Conservation (phyloP, 2,329 filamentous ascomycete genomes). For the Trichoderma breve region DNA sequence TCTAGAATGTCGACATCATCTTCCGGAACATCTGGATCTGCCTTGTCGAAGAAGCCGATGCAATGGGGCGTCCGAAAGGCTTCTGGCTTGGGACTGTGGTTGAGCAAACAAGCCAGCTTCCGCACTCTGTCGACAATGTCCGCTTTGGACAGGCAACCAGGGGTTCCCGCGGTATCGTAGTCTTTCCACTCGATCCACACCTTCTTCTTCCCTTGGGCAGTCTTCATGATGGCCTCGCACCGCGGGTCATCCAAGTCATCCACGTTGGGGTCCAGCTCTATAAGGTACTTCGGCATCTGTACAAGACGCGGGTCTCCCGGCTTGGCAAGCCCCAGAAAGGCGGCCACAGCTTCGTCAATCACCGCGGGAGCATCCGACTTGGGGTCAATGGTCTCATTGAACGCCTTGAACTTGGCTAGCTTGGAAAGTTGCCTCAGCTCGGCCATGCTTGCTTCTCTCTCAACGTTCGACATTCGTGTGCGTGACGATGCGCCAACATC, state of each 20-base stretch:
- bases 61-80: slow-evolving; percentile 51
- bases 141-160: slow-evolving; percentile 40
- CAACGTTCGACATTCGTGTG: slow-evolving; percentile 35
- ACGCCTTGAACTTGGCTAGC: slow-evolving; percentile 51
- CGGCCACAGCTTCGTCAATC: slow-evolving; percentile 38
- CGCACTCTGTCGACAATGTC: slow-evolving; percentile 45
- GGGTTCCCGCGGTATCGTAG: slow-evolving; percentile 39
- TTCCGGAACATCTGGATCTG: slow-evolving; percentile 31
- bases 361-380: slow-evolving; percentile 30
- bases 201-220: slow-evolving; percentile 35
- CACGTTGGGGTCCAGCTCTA: slow-evolving; percentile 34
- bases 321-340: slow-evolving; percentile 40
- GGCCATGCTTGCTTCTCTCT: slow-evolving; percentile 40
- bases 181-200: slow-evolving; percentile 54
- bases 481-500: slow-evolving; percentile 25
- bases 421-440: slow-evolving; percentile 42
- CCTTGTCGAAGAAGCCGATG: slow-evolving; percentile 50
- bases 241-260: slow-evolving; percentile 37
- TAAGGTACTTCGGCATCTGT: slow-evolving; percentile 35
- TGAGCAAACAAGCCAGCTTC: slow-evolving; percentile 48
- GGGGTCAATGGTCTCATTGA: slow-evolving; percentile 47
- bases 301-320: slow-evolving; percentile 35
- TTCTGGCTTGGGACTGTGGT: slow-evolving; percentile 47
- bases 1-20: slow-evolving; percentile 44
- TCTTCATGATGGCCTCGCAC: slow-evolving; percentile 41